Evolutionary conservation across 202 grass and related monocot species (phyloP), one percentile per base, ranked within the genome.

Genomic region (Zizania palustris): DNA sequence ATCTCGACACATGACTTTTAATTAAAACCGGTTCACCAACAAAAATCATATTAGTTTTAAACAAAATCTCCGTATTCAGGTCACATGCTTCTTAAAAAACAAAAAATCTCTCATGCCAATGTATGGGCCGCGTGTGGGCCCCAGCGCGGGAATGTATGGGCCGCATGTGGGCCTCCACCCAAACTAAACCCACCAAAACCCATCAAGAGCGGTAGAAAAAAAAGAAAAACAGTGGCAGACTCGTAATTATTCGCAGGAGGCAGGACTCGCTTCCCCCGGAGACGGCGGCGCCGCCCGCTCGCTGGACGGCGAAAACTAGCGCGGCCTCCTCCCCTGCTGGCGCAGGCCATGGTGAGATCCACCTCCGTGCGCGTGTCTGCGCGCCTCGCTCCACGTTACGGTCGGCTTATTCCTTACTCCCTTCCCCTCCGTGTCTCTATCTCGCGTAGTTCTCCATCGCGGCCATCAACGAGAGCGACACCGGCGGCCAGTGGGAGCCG

Each of bases 361-460:
- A 11, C 36, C 11, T 22, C 28, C 50, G 4, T 18, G 7, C 58
- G 14, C 7, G 15, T 57, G 21, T 63, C 9, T 67, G 21, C 7
- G 15, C 62, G 22, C 73, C 46, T 70, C 39, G 5, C 54, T 67
- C 42, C 69, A 12, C 42, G 54, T 22, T 83, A 36, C 43, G 64
- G 50, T 69, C 62, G 12, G 9, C 45, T 5, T 73, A 9, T 33
- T 83, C 66, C 81, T 84, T 50, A 76, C 54, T 21, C 28, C 55
- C 46, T 45, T 22, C 35, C 1, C 55, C 15, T 56, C 39, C 18
- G 33, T 37, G 66, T 46, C 34, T 57, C 45, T 13, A 2, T 5
- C 16, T 3, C 45, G 14, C 56, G 12, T 80, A 98, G 95, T 98
- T 98, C 89, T 98, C 95, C 85, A 98, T 98, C 79, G 85, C 91